Evolutionary conservation across 495 filamentous ascomycete species (phyloP).

Genomic region (Daldinia loculata): DNA sequence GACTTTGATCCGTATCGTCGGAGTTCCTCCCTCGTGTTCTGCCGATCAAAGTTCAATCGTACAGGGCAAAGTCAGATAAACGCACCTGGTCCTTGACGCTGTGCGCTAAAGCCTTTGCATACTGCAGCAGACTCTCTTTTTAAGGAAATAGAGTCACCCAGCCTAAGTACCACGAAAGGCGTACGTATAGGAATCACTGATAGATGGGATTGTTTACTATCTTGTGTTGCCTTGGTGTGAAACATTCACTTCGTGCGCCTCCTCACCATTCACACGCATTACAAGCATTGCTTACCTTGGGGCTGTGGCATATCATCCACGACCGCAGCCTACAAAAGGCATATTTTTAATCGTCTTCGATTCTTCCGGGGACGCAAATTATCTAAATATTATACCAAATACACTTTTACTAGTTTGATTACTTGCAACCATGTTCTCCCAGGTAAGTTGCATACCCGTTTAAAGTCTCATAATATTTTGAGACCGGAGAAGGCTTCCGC

Average conservation of each 20-base stretch:
- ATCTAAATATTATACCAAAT: constrained; percentile 11
- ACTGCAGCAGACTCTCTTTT: constrained; percentile 9
- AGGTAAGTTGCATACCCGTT: constrained; percentile 43
- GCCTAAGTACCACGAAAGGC: constrained; percentile 6
- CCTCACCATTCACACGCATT: constrained; percentile 6
- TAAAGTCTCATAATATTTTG: not conserved
- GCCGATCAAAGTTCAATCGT: constrained; percentile 11
- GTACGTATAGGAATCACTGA: constrained; percentile 4
- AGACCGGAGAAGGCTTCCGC: not conserved
- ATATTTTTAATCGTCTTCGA: constrained; percentile 3
- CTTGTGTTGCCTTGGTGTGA: constrained; percentile 20
- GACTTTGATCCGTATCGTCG: constrained; percentile 4
- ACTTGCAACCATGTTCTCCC: constrained; percentile 51
- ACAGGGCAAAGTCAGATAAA: constrained; percentile 10
- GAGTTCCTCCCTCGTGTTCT: constrained; percentile 12
- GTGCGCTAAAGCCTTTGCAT: constrained; percentile 16
- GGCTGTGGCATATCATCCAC: constrained; percentile 12
- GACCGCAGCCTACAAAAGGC: not conserved
- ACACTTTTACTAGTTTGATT: not conserved
- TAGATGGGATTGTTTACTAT: not conserved
- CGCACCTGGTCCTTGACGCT: not conserved
- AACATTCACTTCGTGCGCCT: constrained; percentile 11
- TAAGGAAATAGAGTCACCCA: constrained; percentile 21
- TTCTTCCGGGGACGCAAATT: not conserved
- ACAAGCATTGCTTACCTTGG: not conserved